phyloP scores from a whole-genome alignment of 441 rosid species.

The Jatropha multifida region DNA sequence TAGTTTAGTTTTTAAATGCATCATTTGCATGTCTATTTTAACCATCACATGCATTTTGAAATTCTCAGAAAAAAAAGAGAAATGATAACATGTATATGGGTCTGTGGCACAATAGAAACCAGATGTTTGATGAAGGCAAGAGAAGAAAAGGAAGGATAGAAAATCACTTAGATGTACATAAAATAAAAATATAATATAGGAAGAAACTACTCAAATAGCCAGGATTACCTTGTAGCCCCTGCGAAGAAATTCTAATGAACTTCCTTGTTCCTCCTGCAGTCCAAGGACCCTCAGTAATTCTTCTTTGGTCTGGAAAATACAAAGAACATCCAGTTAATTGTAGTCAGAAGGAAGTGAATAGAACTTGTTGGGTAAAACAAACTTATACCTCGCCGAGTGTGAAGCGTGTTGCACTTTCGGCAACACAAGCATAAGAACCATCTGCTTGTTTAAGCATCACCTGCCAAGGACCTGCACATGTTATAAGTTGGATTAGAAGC shows the following conservation, averaged over 20 bases:
- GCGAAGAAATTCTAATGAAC: constrained; percentile 85
- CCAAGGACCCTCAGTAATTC: constrained; percentile 88
- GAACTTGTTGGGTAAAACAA: constrained; percentile 5
- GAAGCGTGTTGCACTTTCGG: constrained; percentile 84
- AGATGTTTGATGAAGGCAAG: not conserved
- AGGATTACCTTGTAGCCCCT: constrained; percentile 79
- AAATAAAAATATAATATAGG: too few species aligned
- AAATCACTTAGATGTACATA: too few species aligned
- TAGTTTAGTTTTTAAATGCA: too few species aligned
- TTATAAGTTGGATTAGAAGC: constrained; percentile 1
- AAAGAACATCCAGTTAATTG: constrained; percentile 17
- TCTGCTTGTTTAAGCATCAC: constrained; percentile 96
- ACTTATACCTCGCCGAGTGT: constrained; percentile 77
- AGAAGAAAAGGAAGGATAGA: not conserved
- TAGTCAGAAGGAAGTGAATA: constrained; percentile 16
- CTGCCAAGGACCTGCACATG: constrained; percentile 92
- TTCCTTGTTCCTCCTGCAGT: constrained; percentile 88
- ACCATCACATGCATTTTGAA: too few species aligned
- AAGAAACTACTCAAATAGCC: constrained; percentile 3
- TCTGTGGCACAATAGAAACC: too few species aligned
- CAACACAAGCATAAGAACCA: constrained; percentile 82
- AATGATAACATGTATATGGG: too few species aligned
- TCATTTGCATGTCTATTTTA: too few species aligned
- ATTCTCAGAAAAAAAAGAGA: too few species aligned
- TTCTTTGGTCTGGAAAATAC: constrained; percentile 69